Base-by-base conservation (phyloP, 2,329 filamentous ascomycete species). In the Calonectria hongkongensis region DNA sequence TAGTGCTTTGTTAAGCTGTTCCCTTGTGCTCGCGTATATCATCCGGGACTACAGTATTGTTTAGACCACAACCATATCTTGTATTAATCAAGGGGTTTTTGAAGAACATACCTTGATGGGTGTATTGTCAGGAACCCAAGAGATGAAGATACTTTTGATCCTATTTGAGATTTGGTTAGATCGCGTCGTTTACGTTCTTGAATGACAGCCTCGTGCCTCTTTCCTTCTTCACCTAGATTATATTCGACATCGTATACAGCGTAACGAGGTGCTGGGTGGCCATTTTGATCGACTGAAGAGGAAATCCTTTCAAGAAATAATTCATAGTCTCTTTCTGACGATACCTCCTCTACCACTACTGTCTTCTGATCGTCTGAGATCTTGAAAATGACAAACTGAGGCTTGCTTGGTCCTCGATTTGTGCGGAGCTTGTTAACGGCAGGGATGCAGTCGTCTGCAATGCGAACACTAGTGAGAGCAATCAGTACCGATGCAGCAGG, bases 1-100 rank as follows among this genome's bases (percentile, higher is more conserved):
- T 3, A 78, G 36, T 16, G 74, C 69, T 4, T 43, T 76, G 21
- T 76, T 78, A n/a, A 78, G 12, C n/a, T 75, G 54, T n/a, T 78
- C 75, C 66, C 73, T 73, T 1, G 75, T 78, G 18, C 70, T 78
- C 13, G 76, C 75, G n/a, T 78, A 75, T 8, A 78, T 51, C 75
- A 75, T 77, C 10, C 76, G 76, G 39, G 74, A 68, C 76, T 78
- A 12, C 3, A 9, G 27, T 25, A 2, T 2, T 15, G 1, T 10
- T 48, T 25, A 30, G 27, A 33, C 9, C 30, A 5, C 30, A 33
- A 33, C 9, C 9, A 5, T 33, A 33, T 33, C 4, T 33, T 33
- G 30, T 33, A 33, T 33, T 9, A 33, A 33, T 33, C 5, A 33
- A 9, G 30, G 9, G 5, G 9, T 33, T 5, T 5, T 9, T 5